phyloP scores from a whole-genome alignment of 208 protist species.

The Tetramitus jugosus region DNA sequence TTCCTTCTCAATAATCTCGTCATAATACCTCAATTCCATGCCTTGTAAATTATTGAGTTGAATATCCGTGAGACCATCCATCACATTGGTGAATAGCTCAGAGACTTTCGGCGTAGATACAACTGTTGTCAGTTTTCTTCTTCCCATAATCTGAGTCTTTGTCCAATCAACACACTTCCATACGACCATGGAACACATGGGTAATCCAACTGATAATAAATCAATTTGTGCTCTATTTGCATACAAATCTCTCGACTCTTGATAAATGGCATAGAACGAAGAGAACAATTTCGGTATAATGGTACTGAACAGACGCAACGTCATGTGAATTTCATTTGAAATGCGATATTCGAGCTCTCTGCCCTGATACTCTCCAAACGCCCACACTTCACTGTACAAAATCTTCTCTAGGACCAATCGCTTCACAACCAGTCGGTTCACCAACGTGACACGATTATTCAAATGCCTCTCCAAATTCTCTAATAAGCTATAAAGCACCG shows the following conservation, averaged over 20 bases:
- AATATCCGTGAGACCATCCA: constrained; percentile 13
- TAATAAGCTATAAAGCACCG: neutral
- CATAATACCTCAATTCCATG: constrained; percentile 1
- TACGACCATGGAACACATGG: neutral
- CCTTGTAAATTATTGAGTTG: constrained; percentile 23
- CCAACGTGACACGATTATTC: neutral
- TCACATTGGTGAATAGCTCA: neutral
- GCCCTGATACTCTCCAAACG: neutral
- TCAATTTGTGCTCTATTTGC: neutral
- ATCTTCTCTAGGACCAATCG: constrained; percentile 22
- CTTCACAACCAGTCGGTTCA: constrained; percentile 8
- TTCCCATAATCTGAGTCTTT: neutral
- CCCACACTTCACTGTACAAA: constrained; percentile 17
- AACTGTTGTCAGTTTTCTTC: neutral
- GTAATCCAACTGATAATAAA: neutral
- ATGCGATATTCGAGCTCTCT: constrained; percentile 20
- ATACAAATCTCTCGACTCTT: constrained; percentile 19
- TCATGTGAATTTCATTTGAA: constrained; percentile 16
- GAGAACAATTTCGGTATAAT: neutral
- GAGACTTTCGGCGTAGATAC: neutral
- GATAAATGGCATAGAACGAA: constrained; percentile 11
- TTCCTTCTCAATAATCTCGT: neutral
- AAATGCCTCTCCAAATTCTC: constrained; percentile 21
- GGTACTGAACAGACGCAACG: constrained; percentile 12
- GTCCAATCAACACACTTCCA: constrained; percentile 9